Evolutionary conservation across 2,329 filamentous ascomycete species (phyloP).

Genomic region (Cryoendolithus antarcticus): DNA sequence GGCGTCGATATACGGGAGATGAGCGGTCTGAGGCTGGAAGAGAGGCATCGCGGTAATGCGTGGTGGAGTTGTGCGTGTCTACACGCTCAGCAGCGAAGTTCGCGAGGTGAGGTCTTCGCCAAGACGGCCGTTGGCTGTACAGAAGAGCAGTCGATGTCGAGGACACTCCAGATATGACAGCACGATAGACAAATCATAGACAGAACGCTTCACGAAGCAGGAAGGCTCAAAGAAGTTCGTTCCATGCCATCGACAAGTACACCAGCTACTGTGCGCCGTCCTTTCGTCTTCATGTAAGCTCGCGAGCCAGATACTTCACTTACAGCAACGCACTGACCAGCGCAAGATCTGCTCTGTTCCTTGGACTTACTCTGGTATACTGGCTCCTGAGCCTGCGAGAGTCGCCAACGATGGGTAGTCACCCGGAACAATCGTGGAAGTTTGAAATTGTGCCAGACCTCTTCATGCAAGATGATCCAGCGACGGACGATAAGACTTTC

Average conservation of each 20-base stretch:
- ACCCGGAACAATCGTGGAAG: constrained; percentile 5
- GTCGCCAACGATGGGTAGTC: not conserved
- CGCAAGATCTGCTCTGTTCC: not conserved
- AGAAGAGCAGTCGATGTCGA: not conserved
- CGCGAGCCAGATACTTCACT: not conserved
- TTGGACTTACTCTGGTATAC: constrained; percentile 1
- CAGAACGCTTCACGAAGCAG: no score
- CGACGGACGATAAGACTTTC: constrained; percentile 34
- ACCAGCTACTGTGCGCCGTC: not conserved
- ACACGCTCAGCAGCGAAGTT: not conserved
- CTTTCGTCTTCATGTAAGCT: constrained; percentile 1
- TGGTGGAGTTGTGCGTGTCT: no score
- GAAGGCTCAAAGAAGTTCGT: no score
- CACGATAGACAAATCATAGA: no score
- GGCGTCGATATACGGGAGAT: constrained; percentile 73
- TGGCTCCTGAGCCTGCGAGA: constrained; percentile 1
- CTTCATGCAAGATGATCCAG: constrained; percentile 39
- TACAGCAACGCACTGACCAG: not conserved
- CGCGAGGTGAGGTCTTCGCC: not conserved
- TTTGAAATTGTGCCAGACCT: constrained; percentile 32
- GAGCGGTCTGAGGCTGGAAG: constrained; percentile 61
- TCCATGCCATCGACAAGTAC: constrained; percentile 1
- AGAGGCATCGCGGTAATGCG: constrained; percentile 44
- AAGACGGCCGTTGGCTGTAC: not conserved
- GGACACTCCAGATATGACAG: no score